Base-by-base conservation (phyloP, 2,329 filamentous ascomycete genomes). In the Xylariaceae sp. region DNA sequence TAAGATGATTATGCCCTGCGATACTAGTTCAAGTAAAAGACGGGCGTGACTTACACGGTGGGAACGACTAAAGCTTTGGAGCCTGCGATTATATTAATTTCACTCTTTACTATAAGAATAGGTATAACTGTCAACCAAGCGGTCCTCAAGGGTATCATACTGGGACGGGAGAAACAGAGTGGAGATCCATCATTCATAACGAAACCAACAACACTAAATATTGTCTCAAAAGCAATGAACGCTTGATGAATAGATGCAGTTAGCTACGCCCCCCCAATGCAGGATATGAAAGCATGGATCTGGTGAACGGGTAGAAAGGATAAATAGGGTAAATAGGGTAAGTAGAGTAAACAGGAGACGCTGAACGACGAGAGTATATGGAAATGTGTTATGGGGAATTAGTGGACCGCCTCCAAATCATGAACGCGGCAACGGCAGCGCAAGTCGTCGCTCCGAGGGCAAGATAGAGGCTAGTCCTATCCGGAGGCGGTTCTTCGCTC, bases 381-480 rank as follows among this genome's bases (percentile, higher is more conserved):
- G 19, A 29, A n/a, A 19, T 32, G 48, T 44, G 54, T 60, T 37
- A 60, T n/a, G 40, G 51, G 27, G 76, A 75, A 53, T 78, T 80
- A 1, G 79, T 80, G 26, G 80, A 80, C 46, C 80, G 72, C 45
- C 79, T 77, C 80, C 81, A 86, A 48, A 87, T 86, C 76, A 86
- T 83, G 52, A 81, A 75, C 1, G 83, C 83, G 1, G 83, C 83
- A 4, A 85, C 71, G 4, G 77, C 79, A 1, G 84, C 84, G 60
- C 83, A 86, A 0, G 79, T 78, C 6, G 80, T 83, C 0, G 89
- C 91, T 0, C 88, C 89, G 3, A 95, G 74, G 2, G 89, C 90
- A 65, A 97, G 83, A 65, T 95, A 96, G 66, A 96, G 76, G 59
- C 88, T 86, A 59, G 91, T 90, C 64, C 89, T 83, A 71, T 96